Evolutionary conservation across 305 asterid species (phyloP), one percentile per base, ranked within the genome.

Genomic region (Rubia peregrina): DNA sequence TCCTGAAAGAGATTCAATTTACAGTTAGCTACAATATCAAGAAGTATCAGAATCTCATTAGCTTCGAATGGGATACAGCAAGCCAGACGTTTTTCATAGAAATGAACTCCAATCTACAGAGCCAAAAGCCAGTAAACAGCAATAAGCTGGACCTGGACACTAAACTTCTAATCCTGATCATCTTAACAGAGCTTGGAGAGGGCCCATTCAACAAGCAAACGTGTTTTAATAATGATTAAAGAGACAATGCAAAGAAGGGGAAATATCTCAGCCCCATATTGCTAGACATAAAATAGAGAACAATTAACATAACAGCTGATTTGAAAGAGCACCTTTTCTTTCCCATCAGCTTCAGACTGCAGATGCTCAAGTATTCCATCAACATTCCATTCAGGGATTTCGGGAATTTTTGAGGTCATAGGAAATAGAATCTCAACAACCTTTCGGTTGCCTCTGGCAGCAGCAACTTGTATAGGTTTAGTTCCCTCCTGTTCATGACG

Each of bases 391-490:
- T 88, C 84, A 49, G 85, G 76, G 73, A 88, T 70, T 74, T 66
- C 74, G 48, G 82, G 61, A 68, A 81, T 61, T 72, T 77, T 90
- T 16, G 71, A 70, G 53, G 97, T 89, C 66, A 83, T 84, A 5
- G 96, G 88, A 66, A 85, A 80, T 72, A 94, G 92, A 78, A 92
- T 83, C 82, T 91, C 95, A 73, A 91, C 95, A 73, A 79, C 91
- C 40, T 42, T 80, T 75, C 80, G 84, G 85, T 84, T 85, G 70
- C 90, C 96, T 71, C 88, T 77, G 57, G 87, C 78, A 76, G 96
- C 99, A 57, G 96, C 96, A 71, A 85, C 92, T 74, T 89, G 91
- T 80, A 91, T 77, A 65, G 99, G 90, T 88, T 85, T 89, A 77
- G 76, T 55, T 44, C 89, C 91, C 69, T 91, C 97, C 98, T 93